These are phyloP conservation scores for Diospyros kaki DNA, from an alignment of 148 eudicot species.

Conservation along the genomic window DNA sequence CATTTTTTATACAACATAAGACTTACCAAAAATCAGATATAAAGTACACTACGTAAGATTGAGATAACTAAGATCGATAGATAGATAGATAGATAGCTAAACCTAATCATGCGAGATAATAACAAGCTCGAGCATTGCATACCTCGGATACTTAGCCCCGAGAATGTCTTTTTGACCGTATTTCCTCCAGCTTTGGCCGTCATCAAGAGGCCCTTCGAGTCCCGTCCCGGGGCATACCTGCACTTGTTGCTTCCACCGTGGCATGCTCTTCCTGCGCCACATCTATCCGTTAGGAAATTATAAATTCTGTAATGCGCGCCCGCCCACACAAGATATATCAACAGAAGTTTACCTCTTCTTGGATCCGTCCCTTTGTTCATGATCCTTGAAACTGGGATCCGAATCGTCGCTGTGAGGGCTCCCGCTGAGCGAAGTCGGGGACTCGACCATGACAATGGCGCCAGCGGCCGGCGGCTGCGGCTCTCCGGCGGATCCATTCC, in stretches of 20 bases:
- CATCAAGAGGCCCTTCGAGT: conserved; percentile 45
- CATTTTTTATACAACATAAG: too few relatives aligned
- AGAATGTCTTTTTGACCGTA: conserved; percentile 58
- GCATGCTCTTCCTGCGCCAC: conserved; percentile 26
- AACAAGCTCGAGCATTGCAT: background rate
- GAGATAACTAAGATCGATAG: too few relatives aligned
- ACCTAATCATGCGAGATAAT: too few relatives aligned
- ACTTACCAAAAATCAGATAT: too few relatives aligned
- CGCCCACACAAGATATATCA: background rate
- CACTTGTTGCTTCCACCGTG: conserved; percentile 33
- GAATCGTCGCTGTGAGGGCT: conserved; percentile 34
- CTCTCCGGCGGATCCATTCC: background rate
- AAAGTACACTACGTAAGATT: too few relatives aligned
- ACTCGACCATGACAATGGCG: conserved; percentile 16
- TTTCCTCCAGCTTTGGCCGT: conserved; percentile 44
- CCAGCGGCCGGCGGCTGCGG: background rate
- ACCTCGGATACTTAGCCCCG: conserved; percentile 52
- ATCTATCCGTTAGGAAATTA: background rate
- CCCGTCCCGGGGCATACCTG: conserved; percentile 24
- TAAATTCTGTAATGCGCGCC: background rate
- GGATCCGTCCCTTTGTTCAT: conserved; percentile 6
- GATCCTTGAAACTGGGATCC: conserved; percentile 23
- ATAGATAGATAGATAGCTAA: too few relatives aligned
- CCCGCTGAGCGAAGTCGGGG: conserved; percentile 23
- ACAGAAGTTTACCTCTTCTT: conserved; percentile 17